Evolutionary conservation across 495 filamentous ascomycete species (phyloP), one percentile per base, ranked within the genome.

Genomic region (Aspergillus funiculosus): DNA sequence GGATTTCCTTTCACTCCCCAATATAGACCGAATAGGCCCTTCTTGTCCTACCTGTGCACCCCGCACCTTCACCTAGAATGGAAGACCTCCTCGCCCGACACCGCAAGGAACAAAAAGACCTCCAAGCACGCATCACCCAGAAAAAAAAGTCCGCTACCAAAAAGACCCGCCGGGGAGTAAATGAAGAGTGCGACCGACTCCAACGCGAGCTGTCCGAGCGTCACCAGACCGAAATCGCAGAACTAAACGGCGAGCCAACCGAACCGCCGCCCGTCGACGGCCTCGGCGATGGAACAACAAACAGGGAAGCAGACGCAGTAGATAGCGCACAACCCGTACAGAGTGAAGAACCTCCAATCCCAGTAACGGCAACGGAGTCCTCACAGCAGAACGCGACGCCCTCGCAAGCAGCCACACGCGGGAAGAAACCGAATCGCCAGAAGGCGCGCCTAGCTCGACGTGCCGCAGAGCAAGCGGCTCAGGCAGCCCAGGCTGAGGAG

Each of bases 91-190:
- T 87, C 48, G 72, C 79, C 9, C 82, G 81, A 29, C 92, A 98
- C 63, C 78, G 86, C 51, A 94, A 90, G 65, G 92, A 98, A 64
- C 80, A 83, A 59, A 82, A 80, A 43, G 91, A 98, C 29, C 75
- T 98, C 15, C 85, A 90, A 67, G 71, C 77, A 26, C 79, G 82
- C 18, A 82, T 92, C 51, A 95, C 87, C 5, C 89, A 87, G 68
- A 95, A 95, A 71, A 96, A 95, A 72, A 96, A 95, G 69, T 77
- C 81, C 42, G 89, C 92, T 19, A 92, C 85, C 27, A 98, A 96
- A 69, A 97, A 95, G 76, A 96, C 89, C 11, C 80, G 92, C 22
- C 94, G 89, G 64, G 83, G 83, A 29, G 75, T 97, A 52, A 89
- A 86, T 55, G 81, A 88, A 50, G 86, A 94, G 67, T 92, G 88